A percentile compares a stretch with the other conserved stretches of the same genome.
phyloP scores from a whole-genome alignment of 352 stramenopile species.

The Chrysophaeum taylorii region DNA sequence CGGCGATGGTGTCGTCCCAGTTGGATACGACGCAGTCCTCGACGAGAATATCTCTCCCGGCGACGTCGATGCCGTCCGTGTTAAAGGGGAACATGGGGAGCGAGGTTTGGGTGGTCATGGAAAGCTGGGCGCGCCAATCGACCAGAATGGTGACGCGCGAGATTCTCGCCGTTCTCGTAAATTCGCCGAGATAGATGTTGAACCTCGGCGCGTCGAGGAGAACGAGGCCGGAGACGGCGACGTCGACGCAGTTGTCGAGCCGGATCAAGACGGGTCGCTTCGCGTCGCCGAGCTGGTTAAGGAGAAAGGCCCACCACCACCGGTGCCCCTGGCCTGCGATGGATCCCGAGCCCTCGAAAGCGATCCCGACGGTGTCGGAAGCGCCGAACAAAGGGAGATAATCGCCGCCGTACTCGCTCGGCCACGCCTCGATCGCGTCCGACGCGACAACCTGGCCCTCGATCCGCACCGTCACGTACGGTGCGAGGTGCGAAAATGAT shows the following conservation, averaged over 20 bases:
- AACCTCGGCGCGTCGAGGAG: background rate
- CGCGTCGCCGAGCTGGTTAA: background rate
- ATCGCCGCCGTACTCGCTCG: too few relatives aligned
- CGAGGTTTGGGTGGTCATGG: too few relatives aligned
- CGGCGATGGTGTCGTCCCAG: conserved; percentile 6
- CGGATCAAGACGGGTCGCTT: background rate
- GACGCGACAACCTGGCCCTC: background rate
- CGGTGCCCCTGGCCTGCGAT: background rate
- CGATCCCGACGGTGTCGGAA: background rate
- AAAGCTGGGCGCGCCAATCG: background rate
- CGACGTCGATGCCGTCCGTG: conserved; percentile 7
- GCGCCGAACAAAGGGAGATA: too few relatives aligned
- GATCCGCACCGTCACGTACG: background rate
- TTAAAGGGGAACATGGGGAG: conserved; percentile 11
- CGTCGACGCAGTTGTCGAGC: background rate
- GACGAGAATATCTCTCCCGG: background rate
- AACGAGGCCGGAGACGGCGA: background rate
- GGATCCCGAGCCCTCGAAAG: background rate
- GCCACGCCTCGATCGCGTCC: background rate
- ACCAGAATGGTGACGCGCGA: background rate
- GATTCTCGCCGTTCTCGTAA: too few relatives aligned
- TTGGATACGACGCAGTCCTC: background rate
- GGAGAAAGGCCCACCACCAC: background rate
- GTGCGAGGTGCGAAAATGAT: too few relatives aligned
- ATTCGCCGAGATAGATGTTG: background rate